A percentile compares a stretch with the other conserved stretches of the same genome.
These are phyloP conservation scores for Theobroma cacao DNA, from an alignment of 345 rosid genomes.

Conservation along the genomic window DNA sequence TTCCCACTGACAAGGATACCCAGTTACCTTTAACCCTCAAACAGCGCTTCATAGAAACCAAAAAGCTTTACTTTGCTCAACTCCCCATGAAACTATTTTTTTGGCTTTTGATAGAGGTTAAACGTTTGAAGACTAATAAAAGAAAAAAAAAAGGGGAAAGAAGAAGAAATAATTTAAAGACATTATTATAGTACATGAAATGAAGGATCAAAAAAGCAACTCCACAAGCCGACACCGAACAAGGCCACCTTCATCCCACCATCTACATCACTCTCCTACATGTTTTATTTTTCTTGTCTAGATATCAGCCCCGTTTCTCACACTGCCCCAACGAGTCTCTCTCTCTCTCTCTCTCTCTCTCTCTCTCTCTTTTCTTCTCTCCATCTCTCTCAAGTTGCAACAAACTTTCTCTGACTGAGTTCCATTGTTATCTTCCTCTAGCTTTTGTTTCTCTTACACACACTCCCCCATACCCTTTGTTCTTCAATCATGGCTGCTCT, in stretches of 20 bases:
- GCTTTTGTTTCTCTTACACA: no score
- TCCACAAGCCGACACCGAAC: not conserved
- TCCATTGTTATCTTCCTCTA: not conserved
- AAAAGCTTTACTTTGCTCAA: conserved; percentile 1
- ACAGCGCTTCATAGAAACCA: not conserved
- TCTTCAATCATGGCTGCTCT: conserved; percentile 37
- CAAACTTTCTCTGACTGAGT: not conserved
- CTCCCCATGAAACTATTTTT: not conserved
- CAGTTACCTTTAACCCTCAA: not conserved
- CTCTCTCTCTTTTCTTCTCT: not conserved
- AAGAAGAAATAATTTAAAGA: not conserved
- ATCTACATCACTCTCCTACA: not conserved
- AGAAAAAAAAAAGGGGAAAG: not conserved
- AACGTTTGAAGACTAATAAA: no score
- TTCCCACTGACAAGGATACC: not conserved
- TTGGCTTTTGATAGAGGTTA: not conserved
- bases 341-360: not conserved
- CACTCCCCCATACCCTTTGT: not conserved
- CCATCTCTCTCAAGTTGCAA: not conserved
- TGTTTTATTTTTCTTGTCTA: not conserved
- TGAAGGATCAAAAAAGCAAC: not conserved
- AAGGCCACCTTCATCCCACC: not conserved
- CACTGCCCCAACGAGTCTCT: not conserved
- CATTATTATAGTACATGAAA: not conserved
- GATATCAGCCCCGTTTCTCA: not conserved